Base-by-base conservation (phyloP, 352 stramenopile species). In the Globisporangium viniferum region DNA sequence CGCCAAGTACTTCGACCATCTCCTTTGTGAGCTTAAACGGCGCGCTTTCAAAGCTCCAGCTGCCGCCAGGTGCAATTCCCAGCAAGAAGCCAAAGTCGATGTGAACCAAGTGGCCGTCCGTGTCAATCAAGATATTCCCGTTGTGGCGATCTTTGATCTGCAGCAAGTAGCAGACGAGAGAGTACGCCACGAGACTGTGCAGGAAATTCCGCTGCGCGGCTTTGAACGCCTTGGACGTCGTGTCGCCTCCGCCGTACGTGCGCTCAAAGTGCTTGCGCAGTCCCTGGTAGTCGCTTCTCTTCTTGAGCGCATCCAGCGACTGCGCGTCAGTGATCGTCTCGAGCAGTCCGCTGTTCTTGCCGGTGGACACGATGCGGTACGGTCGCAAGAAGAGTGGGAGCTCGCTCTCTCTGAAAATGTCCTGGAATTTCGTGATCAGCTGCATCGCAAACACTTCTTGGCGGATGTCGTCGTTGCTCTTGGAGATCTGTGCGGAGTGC, bases 71-170 rank as follows among this genome's bases (percentile, higher is more conserved):
- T 24, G 90, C 93, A 63, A 98, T 97, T 27, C 94, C 96, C 5
- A 99, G 82, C 49, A 99, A 88, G 70, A 98, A 99, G 5, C 97
- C 97, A 76, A 99, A 99, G 78, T 99, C 97, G 64, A 99, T 99
- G 82, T 99, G 97, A 46, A 98, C 87, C 33, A 98, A 67, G 64
- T 97, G 86, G 0, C 94, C 94, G 54, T 92, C 64, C 22, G 71
- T 83, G 71, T 98, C 92, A 36, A 99, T 79, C 60, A 99, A 73
- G 63, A 99, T 98, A 64, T 99, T 99, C 18, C 94, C 97, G 73
- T 99, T 99, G 81, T 99, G 96, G 14, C 94, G 84, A 73, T 98
- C 93, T 80, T 98, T 98, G 72, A 98, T 92, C 75, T 95, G 81
- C 27, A 98, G 78, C 57, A 98, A 71, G 70, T 97, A 98, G 71